phyloP scores from a whole-genome alignment of 2,329 filamentous ascomycete genomes.

The Cladosporium oxysporum region DNA sequence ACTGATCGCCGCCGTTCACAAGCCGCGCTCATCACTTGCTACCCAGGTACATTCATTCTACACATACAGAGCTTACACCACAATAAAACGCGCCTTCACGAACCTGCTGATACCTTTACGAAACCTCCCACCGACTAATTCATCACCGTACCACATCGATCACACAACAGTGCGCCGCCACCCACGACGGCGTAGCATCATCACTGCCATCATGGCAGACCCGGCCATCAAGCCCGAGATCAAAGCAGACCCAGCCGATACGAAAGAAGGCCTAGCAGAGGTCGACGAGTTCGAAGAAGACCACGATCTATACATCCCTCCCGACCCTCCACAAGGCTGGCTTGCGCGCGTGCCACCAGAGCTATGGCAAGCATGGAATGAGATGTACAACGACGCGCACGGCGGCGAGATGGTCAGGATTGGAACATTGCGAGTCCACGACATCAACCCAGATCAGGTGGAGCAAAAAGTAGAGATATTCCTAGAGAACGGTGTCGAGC shows the following conservation, averaged over 20 bases:
- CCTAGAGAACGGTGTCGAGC: constrained; percentile 62
- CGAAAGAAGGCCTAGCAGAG: constrained; percentile 19
- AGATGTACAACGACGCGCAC: constrained; percentile 69
- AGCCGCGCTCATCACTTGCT: not conserved
- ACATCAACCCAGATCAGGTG: not conserved
- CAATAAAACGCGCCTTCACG: not conserved
- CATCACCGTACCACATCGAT: not conserved
- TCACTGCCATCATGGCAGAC: constrained; percentile 18
- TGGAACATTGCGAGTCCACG: constrained; percentile 45
- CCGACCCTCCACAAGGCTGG: constrained; percentile 49
- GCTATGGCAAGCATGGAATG: constrained; percentile 77
- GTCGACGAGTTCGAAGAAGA: constrained; percentile 39
- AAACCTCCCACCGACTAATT: not conserved
- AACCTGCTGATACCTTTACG: not conserved
- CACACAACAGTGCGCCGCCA: not conserved
- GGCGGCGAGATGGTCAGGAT: constrained; percentile 63
- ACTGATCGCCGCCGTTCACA: not conserved
- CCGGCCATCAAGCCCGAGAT: constrained; percentile 30
- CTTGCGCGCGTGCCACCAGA: constrained; percentile 77
- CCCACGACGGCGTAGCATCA: not conserved
- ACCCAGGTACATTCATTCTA: not conserved
- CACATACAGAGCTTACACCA: not conserved
- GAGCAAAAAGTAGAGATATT: constrained; percentile 56
- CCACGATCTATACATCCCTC: constrained; percentile 34
- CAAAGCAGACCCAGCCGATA: constrained; percentile 26